Percentiles rank a stretch among this genome's conserved stretches.
Conservation (phyloP, 768 basidiomycete species). For the Trametes cinnabarina region DNA sequence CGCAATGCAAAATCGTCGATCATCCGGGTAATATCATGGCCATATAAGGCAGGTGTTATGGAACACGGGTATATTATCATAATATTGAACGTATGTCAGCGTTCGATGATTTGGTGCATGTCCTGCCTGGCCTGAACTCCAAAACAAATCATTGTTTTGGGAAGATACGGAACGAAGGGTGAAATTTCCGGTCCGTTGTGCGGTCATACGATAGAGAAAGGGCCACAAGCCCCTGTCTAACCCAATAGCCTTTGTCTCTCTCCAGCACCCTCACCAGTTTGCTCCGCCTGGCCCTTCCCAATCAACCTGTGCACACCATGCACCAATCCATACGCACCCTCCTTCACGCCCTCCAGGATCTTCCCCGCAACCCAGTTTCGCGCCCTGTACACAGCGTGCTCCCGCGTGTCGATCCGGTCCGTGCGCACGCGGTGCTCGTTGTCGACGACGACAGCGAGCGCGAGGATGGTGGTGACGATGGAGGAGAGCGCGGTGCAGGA, state of each 20-base stretch:
- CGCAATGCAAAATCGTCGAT: not conserved
- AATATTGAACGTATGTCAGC: no score
- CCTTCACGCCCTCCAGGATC: slow-evolving; percentile 12
- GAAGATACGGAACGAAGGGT: no score
- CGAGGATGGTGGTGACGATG: slow-evolving; percentile 59
- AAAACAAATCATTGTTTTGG: no score
- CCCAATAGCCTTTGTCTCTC: slow-evolving; percentile 27
- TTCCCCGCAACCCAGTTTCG: slow-evolving; percentile 31
- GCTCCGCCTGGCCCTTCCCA: slow-evolving; percentile 9
- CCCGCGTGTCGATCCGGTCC: slow-evolving; percentile 53
- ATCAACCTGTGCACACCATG: slow-evolving; percentile 3
- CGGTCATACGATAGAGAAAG: no score
- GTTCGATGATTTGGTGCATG: no score
- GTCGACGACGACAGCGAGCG: slow-evolving; percentile 66
- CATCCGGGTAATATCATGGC: not conserved
- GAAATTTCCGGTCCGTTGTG: no score
- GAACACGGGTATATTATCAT: no score
- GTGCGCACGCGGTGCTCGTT: slow-evolving; percentile 58
- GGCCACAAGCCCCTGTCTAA: slow-evolving; percentile 1
- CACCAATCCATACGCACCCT: not conserved
- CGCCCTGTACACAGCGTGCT: slow-evolving; percentile 27
- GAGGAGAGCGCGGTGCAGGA: slow-evolving; percentile 72
- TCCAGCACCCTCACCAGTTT: slow-evolving; percentile 4
- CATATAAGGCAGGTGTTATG: slow-evolving; percentile 4
- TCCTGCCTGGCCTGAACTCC: no score